Conservation (phyloP, 2,329 filamentous ascomycete genomes). For the Penicillium sp. region DNA sequence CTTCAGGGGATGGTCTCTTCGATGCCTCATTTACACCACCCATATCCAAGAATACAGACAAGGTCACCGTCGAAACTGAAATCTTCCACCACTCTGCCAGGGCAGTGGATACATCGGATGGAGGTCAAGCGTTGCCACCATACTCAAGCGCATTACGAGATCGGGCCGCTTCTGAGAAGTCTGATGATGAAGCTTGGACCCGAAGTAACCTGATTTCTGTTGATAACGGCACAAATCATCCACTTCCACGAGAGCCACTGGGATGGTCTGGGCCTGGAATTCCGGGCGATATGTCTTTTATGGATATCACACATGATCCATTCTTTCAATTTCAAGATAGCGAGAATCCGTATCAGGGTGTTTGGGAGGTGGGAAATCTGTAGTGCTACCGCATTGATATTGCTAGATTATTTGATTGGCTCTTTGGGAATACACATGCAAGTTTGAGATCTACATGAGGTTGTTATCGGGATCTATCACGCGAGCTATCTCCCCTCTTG, state of each 20-base stretch:
- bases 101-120: constrained; percentile 28
- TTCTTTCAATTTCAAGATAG: constrained; percentile 33
- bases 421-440: too few relatives aligned
- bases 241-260: constrained; percentile 8
- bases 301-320: constrained; percentile 30
- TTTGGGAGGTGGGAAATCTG: constrained; percentile 33
- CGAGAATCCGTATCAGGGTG: constrained; percentile 25
- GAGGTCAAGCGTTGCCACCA: constrained; percentile 30
- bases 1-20: constrained; percentile 22
- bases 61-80: constrained; percentile 29
- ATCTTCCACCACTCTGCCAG: constrained; percentile 30
- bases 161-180: constrained; percentile 6
- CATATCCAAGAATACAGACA: constrained; percentile 4
- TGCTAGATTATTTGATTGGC: not conserved
- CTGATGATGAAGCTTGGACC: constrained; percentile 11
- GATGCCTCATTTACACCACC: constrained; percentile 22
- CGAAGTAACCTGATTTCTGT: not conserved
- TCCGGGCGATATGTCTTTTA: constrained; percentile 25
- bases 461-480: not conserved
- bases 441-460: too few relatives aligned
- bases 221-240: constrained; percentile 2
- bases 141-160: constrained; percentile 22
- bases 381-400: constrained; percentile 2
- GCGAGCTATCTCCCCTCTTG: not conserved
- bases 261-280: constrained; percentile 19